Base-by-base conservation (phyloP, 2,329 filamentous ascomycete genomes). In the Didymella lethalis region DNA sequence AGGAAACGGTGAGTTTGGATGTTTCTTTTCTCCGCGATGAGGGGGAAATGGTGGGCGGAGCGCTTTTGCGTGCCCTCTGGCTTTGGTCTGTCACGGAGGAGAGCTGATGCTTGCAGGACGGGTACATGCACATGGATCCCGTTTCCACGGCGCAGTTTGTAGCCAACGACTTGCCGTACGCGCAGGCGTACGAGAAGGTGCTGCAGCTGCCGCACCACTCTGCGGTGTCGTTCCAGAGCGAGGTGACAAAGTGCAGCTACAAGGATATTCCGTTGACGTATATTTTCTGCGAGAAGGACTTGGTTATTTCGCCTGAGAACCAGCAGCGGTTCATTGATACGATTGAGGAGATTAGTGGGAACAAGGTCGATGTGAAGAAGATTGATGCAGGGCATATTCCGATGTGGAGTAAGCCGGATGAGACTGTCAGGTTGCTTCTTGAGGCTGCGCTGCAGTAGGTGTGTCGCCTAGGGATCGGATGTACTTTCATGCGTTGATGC, bases 221-320 rank as follows among this genome's bases (percentile, higher is more conserved):
- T 1, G 64, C 67, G 2, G 48, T 64, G 14, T 72, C 70, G 28
- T 80, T 80, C 57, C 34, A 49, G 0, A 70, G 63, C 14, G 52
- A 64, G 0, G 59, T 79, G 23, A 78, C 74, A 1, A 67, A 79
- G 62, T 63, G 71, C 2, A 78, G 74, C 1, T 81, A 79, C 50
- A 75, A 75, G 47, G 68, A 79, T 28, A 66, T 79, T 1, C 76
- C 75, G 0, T 71, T 77, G 3, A 78, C 72, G 0, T 81, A 79
- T 43, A 61, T 81, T 10, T 45, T 80, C 4, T 77, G 75, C 41
- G 76, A 78, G 47, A 58, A 67, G 1, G 78, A 81, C 61, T 1
- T 59, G 11, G 54, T 69, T 16, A 65, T 81, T 23, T 51, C 63
- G 0, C 59, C 71, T 0, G 64, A 64, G 28, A 29, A 44, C 4